These are phyloP conservation scores for Calonectria pseudoreteaudii DNA, from an alignment of 2,329 filamentous ascomycete species.

Conservation along the genomic window DNA sequence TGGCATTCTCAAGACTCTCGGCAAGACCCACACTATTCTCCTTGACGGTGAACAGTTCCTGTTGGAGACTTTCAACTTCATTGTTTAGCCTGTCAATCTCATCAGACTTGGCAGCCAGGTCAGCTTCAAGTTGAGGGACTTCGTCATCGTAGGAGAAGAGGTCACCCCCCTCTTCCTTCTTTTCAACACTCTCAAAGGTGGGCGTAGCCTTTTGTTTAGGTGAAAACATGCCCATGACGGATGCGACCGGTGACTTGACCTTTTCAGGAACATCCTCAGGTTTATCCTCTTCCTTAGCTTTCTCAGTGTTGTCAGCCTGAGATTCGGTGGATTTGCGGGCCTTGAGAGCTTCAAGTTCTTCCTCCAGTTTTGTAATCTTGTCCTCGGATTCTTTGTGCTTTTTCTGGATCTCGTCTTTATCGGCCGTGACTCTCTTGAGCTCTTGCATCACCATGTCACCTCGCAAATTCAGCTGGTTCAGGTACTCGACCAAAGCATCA, in stretches of 20 bases:
- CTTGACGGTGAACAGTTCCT: slow-evolving; percentile 77
- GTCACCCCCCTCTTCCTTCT: slow-evolving; percentile 67
- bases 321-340: slow-evolving; percentile 44
- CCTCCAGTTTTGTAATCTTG: slow-evolving; percentile 69
- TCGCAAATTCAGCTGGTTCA: slow-evolving; percentile 87
- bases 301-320: slow-evolving; percentile 47
- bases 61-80: slow-evolving; percentile 76
- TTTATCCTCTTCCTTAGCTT: slow-evolving; percentile 43
- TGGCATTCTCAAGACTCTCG: slow-evolving; percentile 75
- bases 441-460: slow-evolving; percentile 95
- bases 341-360: slow-evolving; percentile 69
- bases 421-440: slow-evolving; percentile 84
- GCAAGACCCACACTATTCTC: slow-evolving; percentile 77
- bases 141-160: slow-evolving; percentile 96
- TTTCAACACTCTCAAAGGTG: slow-evolving; percentile 41
- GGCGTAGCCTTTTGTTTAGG: slow-evolving; percentile 56
- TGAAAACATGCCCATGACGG: slow-evolving; percentile 63
- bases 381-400: slow-evolving; percentile 78
- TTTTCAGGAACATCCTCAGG: slow-evolving; percentile 38
- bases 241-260: slow-evolving; percentile 60
- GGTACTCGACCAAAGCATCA: slow-evolving; percentile 85
- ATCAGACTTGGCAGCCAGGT: slow-evolving; percentile 76
- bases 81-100: slow-evolving; percentile 78
- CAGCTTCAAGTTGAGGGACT: slow-evolving; percentile 81
- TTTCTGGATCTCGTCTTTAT: slow-evolving; percentile 84